Evolutionary conservation across 768 basidiomycete species (phyloP).

Genomic region (Exsudoporus frostii): DNA sequence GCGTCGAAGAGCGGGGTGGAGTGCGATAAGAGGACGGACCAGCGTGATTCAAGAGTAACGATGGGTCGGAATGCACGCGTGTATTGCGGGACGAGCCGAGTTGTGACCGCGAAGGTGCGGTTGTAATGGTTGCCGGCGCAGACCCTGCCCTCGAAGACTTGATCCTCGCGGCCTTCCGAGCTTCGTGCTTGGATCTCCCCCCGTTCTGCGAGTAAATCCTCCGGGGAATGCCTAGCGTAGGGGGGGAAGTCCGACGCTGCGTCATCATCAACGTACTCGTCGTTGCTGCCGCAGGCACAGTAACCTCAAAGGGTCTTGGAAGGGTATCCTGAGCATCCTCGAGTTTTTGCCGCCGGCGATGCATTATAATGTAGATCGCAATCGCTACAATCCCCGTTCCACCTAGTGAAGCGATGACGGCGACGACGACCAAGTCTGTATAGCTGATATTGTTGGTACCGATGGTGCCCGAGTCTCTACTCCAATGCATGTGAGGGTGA

Average conservation of each 20-base stretch:
- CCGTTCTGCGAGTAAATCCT: neutral
- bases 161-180: neutral
- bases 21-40: neutral
- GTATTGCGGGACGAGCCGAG: neutral
- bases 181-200: neutral
- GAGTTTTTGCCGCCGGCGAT: slow-evolving; percentile 12
- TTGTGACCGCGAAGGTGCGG: neutral
- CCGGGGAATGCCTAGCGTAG: slow-evolving; percentile 1
- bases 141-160: neutral
- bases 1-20: neutral
- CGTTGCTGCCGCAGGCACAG: slow-evolving; percentile 8
- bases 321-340: slow-evolving; percentile 22
- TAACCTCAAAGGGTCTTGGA: slow-evolving; percentile 24
- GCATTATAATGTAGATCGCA: slow-evolving; percentile 16
- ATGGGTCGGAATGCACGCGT: slow-evolving; percentile 2
- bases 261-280: neutral
- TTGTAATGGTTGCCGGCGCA: neutral
- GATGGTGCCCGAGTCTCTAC: neutral
- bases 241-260: neutral
- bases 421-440: slow-evolving; percentile 9
- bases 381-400: slow-evolving; percentile 16
- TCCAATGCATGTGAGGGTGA: slow-evolving; percentile 3
- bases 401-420: slow-evolving; percentile 22
- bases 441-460: neutral
- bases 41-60: neutral